Evolutionary conservation across 2,329 filamentous ascomycete genomes (phyloP), one percentile per base, ranked within the genome.

Genomic region (Cladosporium colombiae): DNA sequence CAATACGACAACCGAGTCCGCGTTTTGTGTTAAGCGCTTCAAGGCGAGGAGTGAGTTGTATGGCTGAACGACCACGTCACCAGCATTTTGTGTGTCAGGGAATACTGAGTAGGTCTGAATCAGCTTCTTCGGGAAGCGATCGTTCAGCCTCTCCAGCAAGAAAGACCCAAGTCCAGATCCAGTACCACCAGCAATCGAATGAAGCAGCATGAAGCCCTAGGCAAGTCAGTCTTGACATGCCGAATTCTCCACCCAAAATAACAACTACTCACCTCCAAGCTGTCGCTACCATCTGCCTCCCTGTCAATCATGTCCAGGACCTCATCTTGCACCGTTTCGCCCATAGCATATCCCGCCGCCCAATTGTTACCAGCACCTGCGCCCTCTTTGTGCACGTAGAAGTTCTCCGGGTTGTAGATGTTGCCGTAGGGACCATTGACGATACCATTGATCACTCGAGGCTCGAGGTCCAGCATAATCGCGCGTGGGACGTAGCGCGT

Each of bases 251-350:
- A 52, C 46, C 50, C 29, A 21, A 35, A 21, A 3, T 25, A 23
- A 27, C 33, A 49, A 64, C 27, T 78, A 64, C 27, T 78, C 91
- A 90, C 61, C 83, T 99, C 95, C 4, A 99, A 85, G 62, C 93
- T 97, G 79, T 99, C 95, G 77, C 94, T 98, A 35, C 96, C 96
- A 79, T 99, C 95, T 18, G 96, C 95, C 78, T 99, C 95, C 67
- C 95, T 90, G 77, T 99, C 95, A 74, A 99, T 97, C 93, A 99
- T 99, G 78, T 99, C 96, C 85, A 99, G 92, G 65, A 99, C 92
- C 77, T 99, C 95, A 78, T 99, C 95, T 73, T 94, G 92, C 23
- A 99, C 92, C 53, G 86, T 84, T 78, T 97, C 93, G 71, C 93
- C 95, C 63, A 92, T 93, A 71, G 95, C 89, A 80, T 99, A 99